Conservation (phyloP, 208 protist species). For the Leptomonas pyrrhocoris region DNA sequence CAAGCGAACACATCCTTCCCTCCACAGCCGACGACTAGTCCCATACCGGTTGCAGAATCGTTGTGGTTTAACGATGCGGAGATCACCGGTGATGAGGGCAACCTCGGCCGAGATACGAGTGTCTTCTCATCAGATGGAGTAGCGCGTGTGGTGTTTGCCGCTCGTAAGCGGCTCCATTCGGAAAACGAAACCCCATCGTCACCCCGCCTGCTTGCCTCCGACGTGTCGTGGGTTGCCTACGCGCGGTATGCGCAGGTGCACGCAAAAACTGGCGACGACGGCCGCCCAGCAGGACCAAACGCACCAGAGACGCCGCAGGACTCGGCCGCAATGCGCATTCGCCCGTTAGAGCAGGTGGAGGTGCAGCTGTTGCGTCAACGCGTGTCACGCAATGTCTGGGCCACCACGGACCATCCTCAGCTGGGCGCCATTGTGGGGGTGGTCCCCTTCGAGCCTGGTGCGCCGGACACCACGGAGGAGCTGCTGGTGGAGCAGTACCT, state of each 20-base stretch:
- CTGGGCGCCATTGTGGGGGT: slow-evolving; percentile 22
- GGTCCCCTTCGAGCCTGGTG: slow-evolving; percentile 23
- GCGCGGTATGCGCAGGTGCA: background rate
- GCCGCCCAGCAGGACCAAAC: background rate
- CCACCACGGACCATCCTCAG: background rate
- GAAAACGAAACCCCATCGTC: background rate
- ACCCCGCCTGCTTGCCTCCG: slow-evolving; percentile 19
- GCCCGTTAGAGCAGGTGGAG: slow-evolving; percentile 22
- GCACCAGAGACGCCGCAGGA: background rate
- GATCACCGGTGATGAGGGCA: background rate
- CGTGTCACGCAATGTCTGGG: slow-evolving; percentile 20
- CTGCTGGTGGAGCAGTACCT: slow-evolving; percentile 38
- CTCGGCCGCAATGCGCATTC: no score
- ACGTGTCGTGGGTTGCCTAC: slow-evolving; percentile 23
- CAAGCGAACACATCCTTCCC: background rate
- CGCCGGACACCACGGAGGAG: slow-evolving; percentile 32
- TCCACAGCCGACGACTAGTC: no score
- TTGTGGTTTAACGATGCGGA: slow-evolving; percentile 4
- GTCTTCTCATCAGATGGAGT: slow-evolving; percentile 14
- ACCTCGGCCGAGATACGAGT: background rate
- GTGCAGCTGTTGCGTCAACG: slow-evolving; percentile 42
- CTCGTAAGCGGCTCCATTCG: background rate
- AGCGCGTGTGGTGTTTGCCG: slow-evolving; percentile 19
- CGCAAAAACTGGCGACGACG: background rate
- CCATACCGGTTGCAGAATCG: background rate